Evolutionary conservation across 768 basidiomycete genomes (phyloP), one percentile per base, ranked within the genome.

Genomic region (Tulasnella sp.): DNA sequence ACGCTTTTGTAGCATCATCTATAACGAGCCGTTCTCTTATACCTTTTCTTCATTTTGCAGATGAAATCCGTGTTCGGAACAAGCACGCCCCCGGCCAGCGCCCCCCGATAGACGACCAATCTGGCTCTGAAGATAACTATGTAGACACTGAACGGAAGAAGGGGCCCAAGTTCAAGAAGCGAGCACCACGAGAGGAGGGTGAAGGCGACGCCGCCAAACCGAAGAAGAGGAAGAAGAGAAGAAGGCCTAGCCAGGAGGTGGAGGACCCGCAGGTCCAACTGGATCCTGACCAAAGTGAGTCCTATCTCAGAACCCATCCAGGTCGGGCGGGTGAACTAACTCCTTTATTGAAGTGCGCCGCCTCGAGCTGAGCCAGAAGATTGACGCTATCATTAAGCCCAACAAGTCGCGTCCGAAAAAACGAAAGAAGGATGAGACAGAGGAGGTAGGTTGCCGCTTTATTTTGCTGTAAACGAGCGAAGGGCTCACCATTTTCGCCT

Each of bases 321-420:
- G n/a, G n/a, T n/a, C n/a, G n/a, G n/a, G n/a, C n/a, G n/a, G n/a
- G n/a, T n/a, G n/a, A n/a, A n/a, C 56, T 30, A 51, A 51, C 55
- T 55, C 60, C 24, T 52, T 41, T 51, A 49, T 49, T 27, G 51
- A 15, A 96, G 93, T 83, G 9, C 83, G 76, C 64, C 88, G 88
- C 73, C 71, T 83, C 44, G 82, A 82, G 1, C 75, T 96, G 32
- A 87, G 92, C 67, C 85, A 85, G 78, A 78, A 83, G 66, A 81
- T 98, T 61, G 90, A 95, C 61, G 86, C 85, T 17, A 92, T 93
- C 56, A 77, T 94, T 19, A 91, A 89, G 71, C 76, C 84, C 3
- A 90, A 88, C 69, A 88, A 86, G 70, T 76, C 78, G 27, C 75
- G 85, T 15, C 79, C 76, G 41, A 81, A 79, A 66, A 78, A 81